These are phyloP conservation scores for Clitopilus hobsonii DNA, from an alignment of 768 basidiomycete genomes.

Conservation along the genomic window DNA sequence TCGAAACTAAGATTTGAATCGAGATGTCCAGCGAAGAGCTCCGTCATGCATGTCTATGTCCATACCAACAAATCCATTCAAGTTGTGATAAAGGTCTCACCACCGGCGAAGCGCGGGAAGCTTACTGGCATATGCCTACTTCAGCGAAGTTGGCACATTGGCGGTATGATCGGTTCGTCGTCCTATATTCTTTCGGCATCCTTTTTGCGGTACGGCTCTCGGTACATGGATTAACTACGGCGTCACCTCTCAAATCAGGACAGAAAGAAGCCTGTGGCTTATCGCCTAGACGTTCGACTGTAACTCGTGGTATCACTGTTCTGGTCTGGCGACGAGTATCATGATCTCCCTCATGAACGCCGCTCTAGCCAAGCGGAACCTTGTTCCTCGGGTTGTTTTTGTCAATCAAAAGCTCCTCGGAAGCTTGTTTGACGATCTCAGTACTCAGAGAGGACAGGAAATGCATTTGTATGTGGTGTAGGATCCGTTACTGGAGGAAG, in stretches of 20 bases:
- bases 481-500: too few relatives aligned
- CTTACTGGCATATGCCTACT: constrained; percentile 44
- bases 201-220: neutral
- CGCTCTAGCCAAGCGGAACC: constrained; percentile 25
- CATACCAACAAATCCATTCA: too few relatives aligned
- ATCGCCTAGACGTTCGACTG: constrained; percentile 33
- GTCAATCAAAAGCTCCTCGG: constrained; percentile 29
- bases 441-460: constrained; percentile 21
- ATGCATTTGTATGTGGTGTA: constrained; percentile 29
- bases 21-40: too few relatives aligned
- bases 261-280: constrained; percentile 29
- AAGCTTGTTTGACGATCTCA: constrained; percentile 34
- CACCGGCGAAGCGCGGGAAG: constrained; percentile 40
- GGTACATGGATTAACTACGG: constrained; percentile 36
- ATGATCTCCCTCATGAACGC: neutral
- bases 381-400: constrained; percentile 27
- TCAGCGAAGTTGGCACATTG: constrained; percentile 45
- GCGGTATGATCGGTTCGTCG: constrained; percentile 33
- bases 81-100: constrained; percentile 41
- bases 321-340: neutral
- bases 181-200: constrained; percentile 3
- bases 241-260: constrained; percentile 20
- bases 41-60: too few relatives aligned
- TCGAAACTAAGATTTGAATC: too few relatives aligned
- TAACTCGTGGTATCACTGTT: constrained; percentile 25